Base-by-base conservation (phyloP, 2,329 filamentous ascomycete genomes). In the Aspergillus ibericus region DNA sequence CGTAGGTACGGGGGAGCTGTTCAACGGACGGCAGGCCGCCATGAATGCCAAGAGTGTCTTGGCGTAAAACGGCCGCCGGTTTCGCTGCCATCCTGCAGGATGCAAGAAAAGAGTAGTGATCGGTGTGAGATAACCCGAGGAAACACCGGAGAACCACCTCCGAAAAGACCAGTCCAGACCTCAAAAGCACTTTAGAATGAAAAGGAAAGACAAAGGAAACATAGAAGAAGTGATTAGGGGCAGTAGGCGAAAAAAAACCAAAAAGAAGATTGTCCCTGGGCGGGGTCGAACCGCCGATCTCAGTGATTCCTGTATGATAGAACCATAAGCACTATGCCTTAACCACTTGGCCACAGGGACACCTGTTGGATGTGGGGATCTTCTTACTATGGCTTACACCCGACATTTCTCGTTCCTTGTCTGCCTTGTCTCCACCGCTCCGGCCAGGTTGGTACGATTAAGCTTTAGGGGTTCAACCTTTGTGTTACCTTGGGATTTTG, bases 231-330 rank as follows among this genome's bases (percentile, higher is more conserved):
- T n/a, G n/a, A n/a, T n/a, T n/a, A 58, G 29, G 16, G 53, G 38
- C 22, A 60, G 34, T 18, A 13, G 6, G 15, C 10, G 15, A 32
- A 20, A 25, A 6, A 22, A n/a, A 36, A 50, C 36, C 3, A 34
- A 51, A 51, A 36, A 51, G 16, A 51, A 35, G 20, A 35, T 32
- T 48, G 44, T 48, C 44, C 44, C 44, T 48, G 48, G 48, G 35
- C 35, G 50, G 50, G 50, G 50, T 53, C 34, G 48, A 51, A 51
- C 48, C 48, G 34, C 48, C 48, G 48, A 51, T 51, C 34, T 51
- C 48, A 35, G 29, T 51, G 48, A 51, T 51, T 36, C 34, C 48
- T 51, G 29, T 51, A 51, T 51, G 44, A 29, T 27, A 29, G 27
- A 48, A 27, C 42, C 44, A 48, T 48, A 48, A 48, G 44, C 44